phyloP scores from a whole-genome alignment of 495 filamentous ascomycete species.

The Aspergillus taichungensis region DNA sequence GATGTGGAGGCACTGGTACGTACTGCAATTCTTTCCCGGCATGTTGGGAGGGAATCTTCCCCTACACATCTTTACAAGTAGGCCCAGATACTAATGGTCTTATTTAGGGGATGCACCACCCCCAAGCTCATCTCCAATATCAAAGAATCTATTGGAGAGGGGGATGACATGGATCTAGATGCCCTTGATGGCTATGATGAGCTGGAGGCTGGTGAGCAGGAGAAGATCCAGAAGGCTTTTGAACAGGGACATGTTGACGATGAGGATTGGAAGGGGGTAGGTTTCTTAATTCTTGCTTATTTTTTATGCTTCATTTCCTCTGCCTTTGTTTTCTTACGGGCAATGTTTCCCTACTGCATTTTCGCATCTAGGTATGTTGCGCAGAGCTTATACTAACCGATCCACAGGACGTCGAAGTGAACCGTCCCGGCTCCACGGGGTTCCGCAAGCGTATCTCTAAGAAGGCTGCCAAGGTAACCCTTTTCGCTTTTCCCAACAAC shows the following conservation, averaged over 20 bases:
- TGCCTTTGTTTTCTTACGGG: too few species aligned
- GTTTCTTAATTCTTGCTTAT: constrained; percentile 18
- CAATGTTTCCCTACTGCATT: too few species aligned
- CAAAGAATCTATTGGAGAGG: constrained; percentile 28
- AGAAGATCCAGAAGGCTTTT: constrained; percentile 54
- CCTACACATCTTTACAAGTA: background rate
- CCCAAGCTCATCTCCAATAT: constrained; percentile 52
- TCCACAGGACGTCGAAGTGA: constrained; percentile 55
- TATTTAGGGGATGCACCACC: constrained; percentile 71
- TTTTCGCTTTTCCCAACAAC: too few species aligned
- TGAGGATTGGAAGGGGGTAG: constrained; percentile 72
- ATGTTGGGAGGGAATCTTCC: too few species aligned
- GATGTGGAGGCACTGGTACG: constrained; percentile 74
- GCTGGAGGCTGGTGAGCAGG: constrained; percentile 49
- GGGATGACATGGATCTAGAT: constrained; percentile 30
- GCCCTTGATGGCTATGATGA: constrained; percentile 66
- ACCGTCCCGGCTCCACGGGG: constrained; percentile 56
- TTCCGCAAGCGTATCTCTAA: constrained; percentile 39
- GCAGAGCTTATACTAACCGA: constrained; percentile 2
- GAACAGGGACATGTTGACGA: constrained; percentile 64
- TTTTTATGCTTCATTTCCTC: background rate
- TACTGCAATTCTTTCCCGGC: constrained; percentile 1
- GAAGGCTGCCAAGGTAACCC: constrained; percentile 24
- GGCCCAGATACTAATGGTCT: background rate
- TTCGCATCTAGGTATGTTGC: too few species aligned